Evolutionary conservation across 371 early-diverging fungal species (phyloP), one percentile per base, ranked within the genome.

Genomic region (Actinomortierella ambigua): DNA sequence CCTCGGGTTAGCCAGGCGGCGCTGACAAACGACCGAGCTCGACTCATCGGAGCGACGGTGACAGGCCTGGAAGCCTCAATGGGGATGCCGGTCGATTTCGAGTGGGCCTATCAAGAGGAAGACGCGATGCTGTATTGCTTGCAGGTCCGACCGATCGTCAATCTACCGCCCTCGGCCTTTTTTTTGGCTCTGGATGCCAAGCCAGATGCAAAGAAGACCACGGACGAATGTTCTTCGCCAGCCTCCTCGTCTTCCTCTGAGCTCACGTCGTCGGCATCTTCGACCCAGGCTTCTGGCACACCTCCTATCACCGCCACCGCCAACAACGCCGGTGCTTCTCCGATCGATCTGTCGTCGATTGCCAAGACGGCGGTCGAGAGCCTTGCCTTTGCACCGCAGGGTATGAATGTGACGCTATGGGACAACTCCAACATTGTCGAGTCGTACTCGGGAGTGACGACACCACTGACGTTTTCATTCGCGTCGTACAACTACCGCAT

Each of bases 401-500:
- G 73, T n/a, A 71, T 71, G 66, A 71, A 59, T 24, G 57, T 71
- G 50, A 71, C 73, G 2, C 59, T 71, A 2, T 71, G 73, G 73
- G 73, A 71, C 23, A 71, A 71, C 48, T 71, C 73, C 23, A 71
- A 71, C 50, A 71, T 71, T 63, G 73, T 71, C 40, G 73, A 71
- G 50, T 71, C 73, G 42, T 71, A 71, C 63, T 71, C 73, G 6
- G 73, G 73, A 4, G 73, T 71, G 15, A 71, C 73, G 23, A 71
- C 73, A 2, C 73, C 73, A 0, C 26, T 71, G 60, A 71, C 73
- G 11, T 71, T 71, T 51, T 71, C 73, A 3, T 71, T 71, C 39
- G 73, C 73, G 14, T 71, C 73, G 14, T 66, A 71, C 61, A 71
- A 71, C 54, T 71, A 71, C 53, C 62, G 73, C 9, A 71, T 71